Evolutionary conservation across 208 protist species (phyloP), one percentile per base, ranked within the genome.

Genomic region (Crithidia brevicula): DNA sequence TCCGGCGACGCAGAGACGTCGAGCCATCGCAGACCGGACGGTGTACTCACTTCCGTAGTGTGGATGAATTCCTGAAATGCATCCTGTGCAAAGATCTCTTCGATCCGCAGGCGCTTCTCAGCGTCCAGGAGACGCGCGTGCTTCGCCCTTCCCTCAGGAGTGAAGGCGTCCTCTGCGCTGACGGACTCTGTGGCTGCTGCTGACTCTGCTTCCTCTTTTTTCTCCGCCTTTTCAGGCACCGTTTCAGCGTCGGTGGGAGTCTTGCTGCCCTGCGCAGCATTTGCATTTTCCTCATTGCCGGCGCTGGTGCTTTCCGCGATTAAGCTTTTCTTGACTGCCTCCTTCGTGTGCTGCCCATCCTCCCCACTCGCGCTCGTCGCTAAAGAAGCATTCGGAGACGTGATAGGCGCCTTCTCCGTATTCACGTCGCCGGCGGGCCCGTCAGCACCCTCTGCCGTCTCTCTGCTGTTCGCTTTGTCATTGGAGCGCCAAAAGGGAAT

Each of bases 41-140:
- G 22, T 40, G 80, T 82, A 16, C 70, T 79, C 16, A 89, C 81
- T 51, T 92, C 69, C 4, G 80, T 83, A 13, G 65, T 77, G 47
- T 73, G 61, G 23, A 87, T 54, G 25, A 75, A 79, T 23, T 72
- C 58, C 53, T 81, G 53, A 27, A 67, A 66, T 46, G 50, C 40
- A 23, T 76, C 58, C 46, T 40, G 43, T 10, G 74, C 64, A 11
- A 87, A 28, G 9, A 79, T 4, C 45, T 87, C 77, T 15, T 42
- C 45, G n/a, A 83, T 31, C n/a, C 53, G 62, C 18, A 83, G 38
- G 4, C n/a, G 33, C 3, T 56, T 67, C 18, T 83, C 57, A 0
- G 62, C 81, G 23, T 73, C 46, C 11, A 43, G 72, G 6, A 80
- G 36, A 1, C 45, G 56, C 25, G 58, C 67, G 2, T 31, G 15